These are phyloP conservation scores for Helotiales sp. DNA, from an alignment of 2,329 filamentous ascomycete genomes.

Conservation along the genomic window DNA sequence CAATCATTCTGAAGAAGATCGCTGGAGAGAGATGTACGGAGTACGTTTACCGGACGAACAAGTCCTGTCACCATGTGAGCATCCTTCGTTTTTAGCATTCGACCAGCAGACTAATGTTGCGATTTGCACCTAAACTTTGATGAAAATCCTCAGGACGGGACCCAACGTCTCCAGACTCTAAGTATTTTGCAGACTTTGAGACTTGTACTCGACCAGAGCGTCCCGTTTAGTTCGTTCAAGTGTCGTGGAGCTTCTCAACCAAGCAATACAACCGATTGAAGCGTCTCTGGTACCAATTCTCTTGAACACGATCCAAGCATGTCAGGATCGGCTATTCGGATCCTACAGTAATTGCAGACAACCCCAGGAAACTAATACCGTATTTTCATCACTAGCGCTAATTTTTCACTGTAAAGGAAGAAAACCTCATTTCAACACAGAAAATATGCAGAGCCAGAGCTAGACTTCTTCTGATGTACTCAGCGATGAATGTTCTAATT, in stretches of 20 bases:
- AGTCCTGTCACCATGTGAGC: neutral
- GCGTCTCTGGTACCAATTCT: neutral
- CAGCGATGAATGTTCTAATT: neutral
- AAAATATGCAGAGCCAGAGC: too few species aligned
- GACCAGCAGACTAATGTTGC: neutral
- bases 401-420: too few species aligned
- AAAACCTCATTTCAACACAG: too few species aligned
- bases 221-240: neutral
- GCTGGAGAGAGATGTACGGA: neutral
- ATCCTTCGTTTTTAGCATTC: neutral
- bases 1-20: neutral
- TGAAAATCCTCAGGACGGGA: neutral
- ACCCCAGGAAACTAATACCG: neutral
- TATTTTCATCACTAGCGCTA: too few species aligned
- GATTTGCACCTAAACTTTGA: neutral
- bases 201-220: neutral
- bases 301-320: neutral
- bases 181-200: neutral
- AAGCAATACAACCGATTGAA: neutral
- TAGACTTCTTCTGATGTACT: too few species aligned
- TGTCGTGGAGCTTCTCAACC: neutral
- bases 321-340: neutral
- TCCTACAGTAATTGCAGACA: neutral
- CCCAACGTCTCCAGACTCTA: neutral
- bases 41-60: neutral